These are phyloP conservation scores for Tricladium varicosporioides DNA, from an alignment of 2,329 filamentous ascomycete genomes.

Conservation along the genomic window DNA sequence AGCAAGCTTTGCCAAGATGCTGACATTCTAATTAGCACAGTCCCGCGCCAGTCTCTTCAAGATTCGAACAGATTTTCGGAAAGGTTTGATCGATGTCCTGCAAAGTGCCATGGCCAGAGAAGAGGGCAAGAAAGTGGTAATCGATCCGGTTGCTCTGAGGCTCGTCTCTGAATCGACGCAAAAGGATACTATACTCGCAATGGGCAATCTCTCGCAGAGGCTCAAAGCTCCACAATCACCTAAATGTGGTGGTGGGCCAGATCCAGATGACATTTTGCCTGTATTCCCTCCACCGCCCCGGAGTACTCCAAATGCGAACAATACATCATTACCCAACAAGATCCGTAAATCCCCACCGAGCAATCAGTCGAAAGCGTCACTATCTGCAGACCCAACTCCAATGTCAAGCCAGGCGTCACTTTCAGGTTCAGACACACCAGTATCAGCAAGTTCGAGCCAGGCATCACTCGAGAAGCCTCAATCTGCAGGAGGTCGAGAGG, in stretches of 20 bases:
- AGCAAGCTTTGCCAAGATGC: not conserved
- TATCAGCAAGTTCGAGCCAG: conserved; percentile 4
- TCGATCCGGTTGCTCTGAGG: conserved; percentile 14
- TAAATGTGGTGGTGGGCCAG: not conserved
- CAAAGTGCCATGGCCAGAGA: conserved; percentile 5
- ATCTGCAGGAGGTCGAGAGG: not conserved
- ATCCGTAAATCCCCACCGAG: not conserved
- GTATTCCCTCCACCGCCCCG: conserved; percentile 13
- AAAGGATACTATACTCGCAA: conserved; percentile 16
- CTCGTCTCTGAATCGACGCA: conserved; percentile 10
- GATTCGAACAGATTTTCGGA: conserved; percentile 15
- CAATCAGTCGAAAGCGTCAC: conserved; percentile 4
- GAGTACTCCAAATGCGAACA: conserved; percentile 3
- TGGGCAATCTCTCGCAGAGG: conserved; percentile 16
- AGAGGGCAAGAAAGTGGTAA: conserved; percentile 3
- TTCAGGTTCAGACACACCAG: not conserved
- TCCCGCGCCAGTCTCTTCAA: conserved; percentile 12
- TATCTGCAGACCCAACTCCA: conserved; percentile 2
- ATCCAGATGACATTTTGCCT: conserved; percentile 20
- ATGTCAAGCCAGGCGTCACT: conserved; percentile 8
- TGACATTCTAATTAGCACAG: conserved; percentile 13
- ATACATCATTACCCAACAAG: not conserved
- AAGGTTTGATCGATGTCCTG: conserved; percentile 16
- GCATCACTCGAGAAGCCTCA: not conserved
- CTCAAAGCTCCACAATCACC: not conserved